phyloP scores from a whole-genome alignment of 352 stramenopile species.

The Halophytophthora batemanensis region DNA sequence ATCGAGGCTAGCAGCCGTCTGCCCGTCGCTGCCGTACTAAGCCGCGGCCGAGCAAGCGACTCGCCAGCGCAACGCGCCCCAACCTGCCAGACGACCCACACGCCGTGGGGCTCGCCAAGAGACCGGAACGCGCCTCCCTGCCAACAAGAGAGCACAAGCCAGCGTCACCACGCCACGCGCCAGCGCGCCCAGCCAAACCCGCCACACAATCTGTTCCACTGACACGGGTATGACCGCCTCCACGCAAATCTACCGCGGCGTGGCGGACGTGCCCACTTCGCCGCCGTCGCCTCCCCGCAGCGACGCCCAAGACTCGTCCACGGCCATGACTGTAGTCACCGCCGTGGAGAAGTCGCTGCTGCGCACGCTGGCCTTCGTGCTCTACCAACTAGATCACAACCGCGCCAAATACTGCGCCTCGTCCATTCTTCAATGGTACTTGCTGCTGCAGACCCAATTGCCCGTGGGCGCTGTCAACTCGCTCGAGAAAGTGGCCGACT shows the following conservation, averaged over 20 bases:
- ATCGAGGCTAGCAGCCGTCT: no score
- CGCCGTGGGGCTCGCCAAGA: no score
- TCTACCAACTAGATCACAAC: constrained; percentile 56
- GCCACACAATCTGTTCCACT: background rate
- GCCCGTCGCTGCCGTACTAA: no score
- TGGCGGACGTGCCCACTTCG: constrained; percentile 5
- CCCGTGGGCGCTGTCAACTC: constrained; percentile 45
- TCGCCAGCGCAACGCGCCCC: no score
- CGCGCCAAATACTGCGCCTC: constrained; percentile 58
- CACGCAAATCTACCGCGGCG: constrained; percentile 15
- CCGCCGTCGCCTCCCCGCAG: background rate
- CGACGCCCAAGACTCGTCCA: constrained; percentile 15
- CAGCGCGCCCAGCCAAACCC: background rate
- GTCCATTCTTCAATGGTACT: constrained; percentile 61
- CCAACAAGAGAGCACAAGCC: no score
- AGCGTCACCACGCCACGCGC: no score
- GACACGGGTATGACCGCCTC: constrained; percentile 14
- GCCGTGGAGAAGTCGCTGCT: constrained; percentile 60
- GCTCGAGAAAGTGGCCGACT: constrained; percentile 47
- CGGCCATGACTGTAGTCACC: constrained; percentile 46
- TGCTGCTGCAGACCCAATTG: constrained; percentile 56
- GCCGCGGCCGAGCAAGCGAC: no score
- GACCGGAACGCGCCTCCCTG: no score
- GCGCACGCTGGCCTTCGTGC: constrained; percentile 59
- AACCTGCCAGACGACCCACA: no score